Percentiles rank a stretch among this genome's conserved stretches.
phyloP scores from a whole-genome alignment of 129 eudicot genomes.

The Apium graveolens region DNA sequence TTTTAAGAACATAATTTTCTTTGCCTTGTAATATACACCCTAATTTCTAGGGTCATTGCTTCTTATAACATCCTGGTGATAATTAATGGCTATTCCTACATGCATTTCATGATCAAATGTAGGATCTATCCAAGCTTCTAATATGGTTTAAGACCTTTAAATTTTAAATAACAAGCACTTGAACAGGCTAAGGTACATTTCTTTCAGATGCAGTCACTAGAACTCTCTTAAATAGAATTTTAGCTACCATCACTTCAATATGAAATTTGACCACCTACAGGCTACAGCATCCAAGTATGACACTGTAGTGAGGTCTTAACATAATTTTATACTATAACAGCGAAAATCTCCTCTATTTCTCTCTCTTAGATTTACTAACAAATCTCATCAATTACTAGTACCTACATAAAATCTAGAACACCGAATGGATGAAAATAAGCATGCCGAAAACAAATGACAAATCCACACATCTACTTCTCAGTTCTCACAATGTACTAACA shows the following conservation, averaged over 20 bases:
- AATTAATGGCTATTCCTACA: not conserved
- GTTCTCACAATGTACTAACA: not conserved
- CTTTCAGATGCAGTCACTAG: not conserved
- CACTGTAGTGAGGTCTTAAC: not conserved
- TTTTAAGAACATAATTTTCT: not conserved
- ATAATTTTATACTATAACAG: not conserved
- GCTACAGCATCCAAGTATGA: not conserved
- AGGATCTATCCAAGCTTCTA: not conserved
- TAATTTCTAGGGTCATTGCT: not conserved
- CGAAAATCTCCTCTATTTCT: too few species aligned
- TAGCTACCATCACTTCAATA: not conserved
- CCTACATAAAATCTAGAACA: not conserved
- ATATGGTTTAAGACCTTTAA: not conserved
- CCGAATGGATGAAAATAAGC: not conserved
- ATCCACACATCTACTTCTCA: not conserved
- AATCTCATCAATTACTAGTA: too few species aligned
- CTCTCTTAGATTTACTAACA: too few species aligned
- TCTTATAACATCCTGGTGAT: not conserved
- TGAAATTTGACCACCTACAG: not conserved
- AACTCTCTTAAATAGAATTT: not conserved
- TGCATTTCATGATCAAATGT: not conserved
- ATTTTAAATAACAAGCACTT: not conserved
- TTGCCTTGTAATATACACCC: not conserved
- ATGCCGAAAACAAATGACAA: not conserved
- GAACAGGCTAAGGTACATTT: not conserved